A percentile compares a stretch with the other conserved stretches of the same genome.
phyloP scores from a whole-genome alignment of 2,329 filamentous ascomycete species.

The Neopestalotiopsis sp. region DNA sequence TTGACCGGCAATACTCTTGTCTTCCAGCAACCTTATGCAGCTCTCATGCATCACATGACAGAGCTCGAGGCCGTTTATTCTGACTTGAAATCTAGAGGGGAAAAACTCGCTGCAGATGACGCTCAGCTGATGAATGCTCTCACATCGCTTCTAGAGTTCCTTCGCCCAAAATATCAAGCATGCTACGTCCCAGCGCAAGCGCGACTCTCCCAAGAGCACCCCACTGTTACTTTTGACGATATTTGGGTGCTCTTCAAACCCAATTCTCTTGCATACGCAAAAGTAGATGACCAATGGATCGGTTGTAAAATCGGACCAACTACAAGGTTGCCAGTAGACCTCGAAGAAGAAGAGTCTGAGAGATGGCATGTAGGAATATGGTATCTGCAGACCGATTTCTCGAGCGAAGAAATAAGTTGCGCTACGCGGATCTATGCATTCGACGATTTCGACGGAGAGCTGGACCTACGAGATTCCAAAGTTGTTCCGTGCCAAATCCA shows the following conservation, averaged over 20 bases:
- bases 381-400: background rate
- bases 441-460: background rate
- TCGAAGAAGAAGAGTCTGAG: background rate
- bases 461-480: too few species aligned
- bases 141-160: background rate
- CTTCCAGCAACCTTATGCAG: background rate
- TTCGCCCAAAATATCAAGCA: background rate
- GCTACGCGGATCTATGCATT: background rate
- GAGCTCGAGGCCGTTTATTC: background rate
- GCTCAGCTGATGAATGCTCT: too few species aligned
- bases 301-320: background rate
- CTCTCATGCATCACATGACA: background rate
- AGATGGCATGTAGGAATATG: background rate
- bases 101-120: too few species aligned
- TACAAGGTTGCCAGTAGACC: background rate
- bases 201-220: background rate
- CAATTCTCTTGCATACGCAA: too few species aligned
- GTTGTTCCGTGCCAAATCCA: too few species aligned
- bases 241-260: background rate
- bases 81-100: too few species aligned
- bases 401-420: background rate
- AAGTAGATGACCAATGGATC: background rate
- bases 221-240: background rate
- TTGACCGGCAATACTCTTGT: background rate
- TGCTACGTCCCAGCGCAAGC: background rate